A percentile compares a stretch with the other conserved stretches of the same genome.
Evolutionary conservation across 257 asterid species (phyloP).

Genomic region (Jacaranda copaia): DNA sequence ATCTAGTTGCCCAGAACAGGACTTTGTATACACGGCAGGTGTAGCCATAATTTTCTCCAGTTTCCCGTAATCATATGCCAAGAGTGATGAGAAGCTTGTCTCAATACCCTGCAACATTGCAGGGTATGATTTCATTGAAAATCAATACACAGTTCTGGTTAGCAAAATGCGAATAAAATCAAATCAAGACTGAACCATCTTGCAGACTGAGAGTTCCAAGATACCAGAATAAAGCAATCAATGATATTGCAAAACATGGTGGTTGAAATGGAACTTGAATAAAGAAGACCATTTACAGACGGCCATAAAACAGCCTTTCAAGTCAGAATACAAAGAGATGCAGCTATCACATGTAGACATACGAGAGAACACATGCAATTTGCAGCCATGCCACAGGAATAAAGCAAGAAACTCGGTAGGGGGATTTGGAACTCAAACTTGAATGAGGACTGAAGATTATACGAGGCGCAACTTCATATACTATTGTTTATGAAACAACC

Average conservation of each 20-base stretch:
- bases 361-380: constrained; percentile 16
- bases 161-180: constrained; percentile 20
- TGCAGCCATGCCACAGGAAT: background rate
- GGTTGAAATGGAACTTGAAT: background rate
- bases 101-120: constrained; percentile 47
- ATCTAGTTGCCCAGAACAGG: constrained; percentile 35
- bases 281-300: background rate
- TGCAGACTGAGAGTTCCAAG: constrained; percentile 23
- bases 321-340: constrained; percentile 9
- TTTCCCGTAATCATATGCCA: constrained; percentile 39
- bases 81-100: constrained; percentile 35
- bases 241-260: background rate
- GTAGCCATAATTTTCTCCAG: constrained; percentile 30
- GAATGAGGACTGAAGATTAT: background rate
- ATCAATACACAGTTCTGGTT: constrained; percentile 10
- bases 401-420: background rate
- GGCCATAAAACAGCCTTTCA: constrained; percentile 5
- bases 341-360: background rate
- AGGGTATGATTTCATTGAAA: constrained; percentile 18
- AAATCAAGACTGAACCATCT: constrained; percentile 3
- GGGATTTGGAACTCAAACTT: background rate
- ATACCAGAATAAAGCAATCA: constrained; percentile 4
- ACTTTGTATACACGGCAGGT: constrained; percentile 36
- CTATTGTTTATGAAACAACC: background rate
- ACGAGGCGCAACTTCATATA: background rate